Evolutionary conservation across 1,284 basidiomycete species (phyloP).

Genomic region (Schizophyllum amplum): DNA sequence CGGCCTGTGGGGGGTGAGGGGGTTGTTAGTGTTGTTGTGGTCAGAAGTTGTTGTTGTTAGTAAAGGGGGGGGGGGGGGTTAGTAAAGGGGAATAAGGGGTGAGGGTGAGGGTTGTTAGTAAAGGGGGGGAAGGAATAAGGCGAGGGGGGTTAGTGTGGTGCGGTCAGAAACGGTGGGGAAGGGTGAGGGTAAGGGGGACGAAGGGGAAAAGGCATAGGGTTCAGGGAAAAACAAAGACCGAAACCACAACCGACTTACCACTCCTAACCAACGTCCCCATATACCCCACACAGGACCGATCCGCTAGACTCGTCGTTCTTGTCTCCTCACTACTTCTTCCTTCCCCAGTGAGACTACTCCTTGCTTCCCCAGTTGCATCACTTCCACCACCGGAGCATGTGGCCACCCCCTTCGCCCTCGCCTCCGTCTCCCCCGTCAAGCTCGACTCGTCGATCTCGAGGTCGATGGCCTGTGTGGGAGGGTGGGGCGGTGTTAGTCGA

Average conservation of each 20-base stretch:
- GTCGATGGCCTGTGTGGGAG: too few species aligned
- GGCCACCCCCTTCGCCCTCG: slow-evolving; percentile 63
- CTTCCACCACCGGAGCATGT: slow-evolving; percentile 30
- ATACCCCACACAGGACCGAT: slow-evolving; percentile 85
- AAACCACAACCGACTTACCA: slow-evolving; percentile 46
- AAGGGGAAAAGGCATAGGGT: too few species aligned
- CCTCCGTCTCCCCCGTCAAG: slow-evolving; percentile 88
- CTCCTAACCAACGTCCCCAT: slow-evolving; percentile 97
- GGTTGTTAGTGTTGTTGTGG: background rate
- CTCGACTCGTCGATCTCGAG: slow-evolving; percentile 95
- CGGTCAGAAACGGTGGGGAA: too few species aligned
- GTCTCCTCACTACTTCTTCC: too few species aligned
- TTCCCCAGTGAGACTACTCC: too few species aligned
- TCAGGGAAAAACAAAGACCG: too few species aligned
- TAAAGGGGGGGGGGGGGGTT: slow-evolving; percentile 6
- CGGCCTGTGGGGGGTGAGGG: slow-evolving; percentile 42
- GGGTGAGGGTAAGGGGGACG: too few species aligned
- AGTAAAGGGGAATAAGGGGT: too few species aligned
- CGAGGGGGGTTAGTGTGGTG: too few species aligned
- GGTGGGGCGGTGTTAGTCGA: too few species aligned
- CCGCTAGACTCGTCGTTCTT: slow-evolving; percentile 72
- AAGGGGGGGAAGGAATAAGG: too few species aligned
- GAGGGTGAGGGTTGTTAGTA: too few species aligned
- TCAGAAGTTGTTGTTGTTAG: background rate
- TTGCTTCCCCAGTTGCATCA: slow-evolving; percentile 2